Base-by-base conservation (phyloP, 257 asterid species). In the Thymus mandschuricus region DNA sequence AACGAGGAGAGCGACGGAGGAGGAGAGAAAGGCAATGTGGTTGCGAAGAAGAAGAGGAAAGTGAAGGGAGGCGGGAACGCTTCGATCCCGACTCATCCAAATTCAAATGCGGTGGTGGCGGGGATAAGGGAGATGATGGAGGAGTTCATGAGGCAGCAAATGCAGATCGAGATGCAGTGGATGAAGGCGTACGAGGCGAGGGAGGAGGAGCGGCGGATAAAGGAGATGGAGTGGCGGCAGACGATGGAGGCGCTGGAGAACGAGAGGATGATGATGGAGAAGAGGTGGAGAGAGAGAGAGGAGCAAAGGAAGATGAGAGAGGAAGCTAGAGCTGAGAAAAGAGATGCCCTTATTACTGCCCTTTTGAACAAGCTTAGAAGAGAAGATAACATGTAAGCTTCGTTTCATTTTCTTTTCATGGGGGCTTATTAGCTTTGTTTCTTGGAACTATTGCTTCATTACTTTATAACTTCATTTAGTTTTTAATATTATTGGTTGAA, bases 211-310 rank as follows among this genome's bases (percentile, higher is more conserved):
- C 79, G 97, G 61, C 77, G 88, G 54, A 67, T 77, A 7, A 89
- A 78, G 54, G 99, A 94, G 67, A 87, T 86, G 90, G 96, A 95
- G 72, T 92, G 97, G 98, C 79, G 97, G 30, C 90, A 82, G 69
- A 92, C 79, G 12, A 89, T 92, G 99, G 98, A 92, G 81, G 91
- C 91, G 0, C 56, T 95, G 81, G 98, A 95, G 76, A 95, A 86
- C 40, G 99, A 95, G 89, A 86, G 94, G 87, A 27, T 87, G 27
- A 81, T 86, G 96, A 86, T 92, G 96, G 97, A 92, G 5, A 85
- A 84, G 69, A 81, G 88, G 50, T 95, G 96, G 97, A 88, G 94
- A 59, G 98, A 95, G 64, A 80, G 95, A 38, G 98, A 95, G 63
- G 98, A 92, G 40, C 96, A 95, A 80, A 87, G 99, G 78, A 86